phyloP scores from a whole-genome alignment of 2,329 filamentous ascomycete species.

The Diaporthe citri region DNA sequence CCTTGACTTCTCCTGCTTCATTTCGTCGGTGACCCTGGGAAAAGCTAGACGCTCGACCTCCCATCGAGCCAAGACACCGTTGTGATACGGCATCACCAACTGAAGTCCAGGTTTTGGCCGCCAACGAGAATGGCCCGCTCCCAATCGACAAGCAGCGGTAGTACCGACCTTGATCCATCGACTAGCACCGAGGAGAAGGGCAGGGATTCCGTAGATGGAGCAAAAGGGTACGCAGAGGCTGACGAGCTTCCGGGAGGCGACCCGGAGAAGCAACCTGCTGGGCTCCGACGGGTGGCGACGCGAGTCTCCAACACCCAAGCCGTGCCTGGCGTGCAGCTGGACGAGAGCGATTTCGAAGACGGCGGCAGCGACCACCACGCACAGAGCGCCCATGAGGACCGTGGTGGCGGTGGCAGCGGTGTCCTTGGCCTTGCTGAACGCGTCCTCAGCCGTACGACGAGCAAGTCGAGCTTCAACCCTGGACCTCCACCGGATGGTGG shows the following conservation, averaged over 20 bases:
- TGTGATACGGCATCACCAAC: not conserved
- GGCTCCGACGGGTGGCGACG: not conserved
- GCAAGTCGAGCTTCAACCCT: conserved; percentile 55
- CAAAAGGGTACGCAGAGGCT: not conserved
- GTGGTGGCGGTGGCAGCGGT: conserved; percentile 36
- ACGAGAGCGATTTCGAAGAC: conserved; percentile 9
- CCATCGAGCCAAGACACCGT: not conserved
- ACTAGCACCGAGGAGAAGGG: conserved; percentile 6
- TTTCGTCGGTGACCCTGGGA: not conserved
- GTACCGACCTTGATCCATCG: conserved; percentile 10
- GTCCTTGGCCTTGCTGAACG: conserved; percentile 50
- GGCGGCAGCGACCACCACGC: not conserved
- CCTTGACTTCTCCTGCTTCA: not conserved
- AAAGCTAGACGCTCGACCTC: not conserved
- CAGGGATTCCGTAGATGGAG: not conserved
- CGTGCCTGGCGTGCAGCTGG: conserved; percentile 14
- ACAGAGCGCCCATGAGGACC: not conserved
- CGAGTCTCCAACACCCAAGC: conserved; percentile 24
- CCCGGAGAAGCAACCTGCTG: conserved; percentile 17
- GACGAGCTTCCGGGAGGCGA: not conserved
- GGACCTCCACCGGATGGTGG: conserved; percentile 66
- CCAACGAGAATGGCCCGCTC: not conserved
- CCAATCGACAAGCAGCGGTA: conserved; percentile 2
- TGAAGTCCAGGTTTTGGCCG: not conserved
- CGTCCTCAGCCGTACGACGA: conserved; percentile 56